Conservation (phyloP, 2,329 filamentous ascomycete genomes). For the Aspergillus glaucus region DNA sequence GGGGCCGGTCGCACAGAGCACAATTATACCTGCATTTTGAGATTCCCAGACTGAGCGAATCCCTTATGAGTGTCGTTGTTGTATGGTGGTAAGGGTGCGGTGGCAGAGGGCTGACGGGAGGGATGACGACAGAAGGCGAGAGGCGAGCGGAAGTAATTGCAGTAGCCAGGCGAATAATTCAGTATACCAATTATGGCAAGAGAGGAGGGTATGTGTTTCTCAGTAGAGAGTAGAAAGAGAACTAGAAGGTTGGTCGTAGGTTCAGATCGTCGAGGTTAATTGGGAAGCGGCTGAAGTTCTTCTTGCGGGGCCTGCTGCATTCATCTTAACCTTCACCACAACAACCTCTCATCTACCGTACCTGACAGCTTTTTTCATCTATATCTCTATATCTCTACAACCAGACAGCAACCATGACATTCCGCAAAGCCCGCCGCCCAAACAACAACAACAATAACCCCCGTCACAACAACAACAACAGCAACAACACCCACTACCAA, state of each 20-base stretch:
- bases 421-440: slow-evolving; percentile 27
- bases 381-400: background rate
- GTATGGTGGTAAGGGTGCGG: background rate
- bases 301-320: slow-evolving; percentile 1
- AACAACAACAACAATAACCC: slow-evolving; percentile 14
- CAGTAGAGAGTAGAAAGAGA: too few species aligned
- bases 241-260: too few species aligned
- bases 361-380: background rate
- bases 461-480: slow-evolving; percentile 10
- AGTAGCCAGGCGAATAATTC: too few species aligned
- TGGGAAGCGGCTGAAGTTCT: background rate
- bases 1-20: too few species aligned
- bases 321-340: background rate
- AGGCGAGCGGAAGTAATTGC: background rate
- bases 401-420: slow-evolving; percentile 17
- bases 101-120: background rate
- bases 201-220: background rate
- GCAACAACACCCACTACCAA: slow-evolving; percentile 16
- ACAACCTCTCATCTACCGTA: background rate
- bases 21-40: background rate
- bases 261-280: too few species aligned
- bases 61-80: too few species aligned
- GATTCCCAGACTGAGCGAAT: background rate
- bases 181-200: too few species aligned
- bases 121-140: background rate